These are phyloP conservation scores for Lactifluus hygrophoroides DNA, from an alignment of 768 basidiomycete genomes.

Conservation along the genomic window DNA sequence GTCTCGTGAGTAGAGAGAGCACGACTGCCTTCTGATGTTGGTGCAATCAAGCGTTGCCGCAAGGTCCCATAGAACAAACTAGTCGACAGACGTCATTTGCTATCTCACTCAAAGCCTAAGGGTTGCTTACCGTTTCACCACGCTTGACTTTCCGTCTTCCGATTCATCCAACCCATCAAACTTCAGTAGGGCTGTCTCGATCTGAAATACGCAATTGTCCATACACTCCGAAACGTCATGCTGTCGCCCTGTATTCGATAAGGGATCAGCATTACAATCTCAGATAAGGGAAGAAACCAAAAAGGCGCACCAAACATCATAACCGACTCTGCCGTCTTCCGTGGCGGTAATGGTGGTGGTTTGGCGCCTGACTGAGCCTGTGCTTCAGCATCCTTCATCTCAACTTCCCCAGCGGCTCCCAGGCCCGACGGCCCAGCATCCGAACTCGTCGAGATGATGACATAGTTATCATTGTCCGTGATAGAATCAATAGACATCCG, in stretches of 20 bases:
- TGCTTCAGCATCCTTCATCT: constrained; percentile 23
- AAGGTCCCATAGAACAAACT: constrained; percentile 88
- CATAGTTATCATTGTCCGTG: constrained; percentile 37
- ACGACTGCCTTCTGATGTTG: constrained; percentile 34
- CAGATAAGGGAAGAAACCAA: neutral
- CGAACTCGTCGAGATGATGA: constrained; percentile 32
- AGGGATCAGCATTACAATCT: neutral
- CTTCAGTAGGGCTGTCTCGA: constrained; percentile 83
- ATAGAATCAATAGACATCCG: constrained; percentile 51
- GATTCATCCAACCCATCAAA: constrained; percentile 45
- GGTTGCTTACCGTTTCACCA: constrained; percentile 71
- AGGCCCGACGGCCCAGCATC: constrained; percentile 18
- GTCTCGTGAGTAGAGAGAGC: constrained; percentile 66
- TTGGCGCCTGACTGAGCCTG: constrained; percentile 29
- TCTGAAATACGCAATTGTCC: constrained; percentile 99
- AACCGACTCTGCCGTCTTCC: constrained; percentile 53
- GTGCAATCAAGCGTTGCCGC: constrained; percentile 43
- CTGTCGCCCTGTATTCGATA: constrained; percentile 59
- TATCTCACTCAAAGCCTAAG: neutral
- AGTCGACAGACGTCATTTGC: neutral
- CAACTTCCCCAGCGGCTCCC: constrained; percentile 23
- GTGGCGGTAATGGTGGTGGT: constrained; percentile 45
- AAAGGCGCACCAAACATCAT: constrained; percentile 79
- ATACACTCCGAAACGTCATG: constrained; percentile 99
- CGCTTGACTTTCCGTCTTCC: constrained; percentile 54